These are phyloP conservation scores for Macrolepiota dolichaula DNA, from an alignment of 768 basidiomycete genomes.

Conservation along the genomic window DNA sequence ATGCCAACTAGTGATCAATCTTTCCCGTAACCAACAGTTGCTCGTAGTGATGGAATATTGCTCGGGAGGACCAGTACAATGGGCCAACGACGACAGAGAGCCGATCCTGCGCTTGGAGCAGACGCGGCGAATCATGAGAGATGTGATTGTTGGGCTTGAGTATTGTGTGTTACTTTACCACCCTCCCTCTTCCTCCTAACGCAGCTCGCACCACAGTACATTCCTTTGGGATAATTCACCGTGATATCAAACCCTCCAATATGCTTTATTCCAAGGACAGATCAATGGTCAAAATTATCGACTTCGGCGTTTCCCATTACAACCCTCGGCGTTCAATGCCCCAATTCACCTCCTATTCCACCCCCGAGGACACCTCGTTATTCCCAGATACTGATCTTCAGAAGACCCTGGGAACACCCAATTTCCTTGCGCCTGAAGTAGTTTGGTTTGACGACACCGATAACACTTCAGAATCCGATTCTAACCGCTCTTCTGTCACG, in stretches of 20 bases:
- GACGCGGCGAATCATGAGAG: constrained; percentile 37
- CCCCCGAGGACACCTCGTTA: constrained; percentile 25
- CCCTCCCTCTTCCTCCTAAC: not conserved
- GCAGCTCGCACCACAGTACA: constrained; percentile 27
- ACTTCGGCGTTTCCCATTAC: constrained; percentile 65
- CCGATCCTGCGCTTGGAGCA: constrained; percentile 34
- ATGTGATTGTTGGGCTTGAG: constrained; percentile 40
- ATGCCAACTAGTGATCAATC: constrained; percentile 23
- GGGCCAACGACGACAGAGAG: constrained; percentile 26
- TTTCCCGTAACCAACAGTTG: not conserved
- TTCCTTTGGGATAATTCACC: constrained; percentile 66
- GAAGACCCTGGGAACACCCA: constrained; percentile 38
- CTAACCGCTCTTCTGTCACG: constrained; percentile 14
- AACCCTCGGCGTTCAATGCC: constrained; percentile 10
- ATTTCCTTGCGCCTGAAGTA: constrained; percentile 43
- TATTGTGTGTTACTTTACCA: constrained; percentile 31
- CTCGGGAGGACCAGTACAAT: constrained; percentile 38
- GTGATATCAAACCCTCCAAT: constrained; percentile 90
- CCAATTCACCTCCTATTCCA: constrained; percentile 8
- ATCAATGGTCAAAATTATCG: constrained; percentile 80
- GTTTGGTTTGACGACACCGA: constrained; percentile 37
- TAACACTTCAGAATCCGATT: constrained; percentile 13
- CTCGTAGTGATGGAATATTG: constrained; percentile 39
- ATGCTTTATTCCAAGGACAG: constrained; percentile 56
- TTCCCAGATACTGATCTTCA: constrained; percentile 36